phyloP scores from a whole-genome alignment of 139 green algal genomes.

The Eudorina sp. region DNA sequence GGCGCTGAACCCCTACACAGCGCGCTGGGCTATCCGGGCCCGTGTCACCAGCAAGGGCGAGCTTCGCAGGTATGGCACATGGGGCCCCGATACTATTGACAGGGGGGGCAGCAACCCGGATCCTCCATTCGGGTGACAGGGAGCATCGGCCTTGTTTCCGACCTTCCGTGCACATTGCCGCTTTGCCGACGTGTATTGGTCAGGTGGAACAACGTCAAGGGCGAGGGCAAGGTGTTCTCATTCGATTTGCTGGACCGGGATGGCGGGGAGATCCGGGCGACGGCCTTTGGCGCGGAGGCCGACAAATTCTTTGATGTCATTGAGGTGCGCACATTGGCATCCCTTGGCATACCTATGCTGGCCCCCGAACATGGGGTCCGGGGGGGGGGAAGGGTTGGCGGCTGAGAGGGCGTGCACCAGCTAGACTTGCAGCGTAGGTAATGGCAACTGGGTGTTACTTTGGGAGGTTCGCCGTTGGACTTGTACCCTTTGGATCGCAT shows the following conservation, averaged over 20 bases:
- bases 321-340: slow-evolving; percentile 40
- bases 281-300: slow-evolving; percentile 80
- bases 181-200: neutral
- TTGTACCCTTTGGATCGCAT: too few relatives aligned
- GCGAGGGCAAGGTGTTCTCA: slow-evolving; percentile 94
- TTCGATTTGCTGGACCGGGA: slow-evolving; percentile 93
- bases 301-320: slow-evolving; percentile 68
- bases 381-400: too few relatives aligned
- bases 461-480: too few relatives aligned
- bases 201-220: slow-evolving; percentile 82
- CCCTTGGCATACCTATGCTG: too few relatives aligned
- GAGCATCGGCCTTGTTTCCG: neutral
- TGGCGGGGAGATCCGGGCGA: slow-evolving; percentile 86
- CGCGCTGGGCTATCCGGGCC: slow-evolving; percentile 95
- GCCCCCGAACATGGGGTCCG: too few relatives aligned
- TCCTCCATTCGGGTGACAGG: too few relatives aligned
- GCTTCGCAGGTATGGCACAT: slow-evolving; percentile 74
- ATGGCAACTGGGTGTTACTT: too few relatives aligned
- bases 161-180: neutral
- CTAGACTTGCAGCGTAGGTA: too few relatives aligned
- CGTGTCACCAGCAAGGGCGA: slow-evolving; percentile 88
- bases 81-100: too few relatives aligned
- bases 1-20: slow-evolving; percentile 94
- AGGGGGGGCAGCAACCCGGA: too few relatives aligned
- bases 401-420: too few relatives aligned